Conservation (phyloP, 108 stramenopile species). For the Cyclotella distinguenda region DNA sequence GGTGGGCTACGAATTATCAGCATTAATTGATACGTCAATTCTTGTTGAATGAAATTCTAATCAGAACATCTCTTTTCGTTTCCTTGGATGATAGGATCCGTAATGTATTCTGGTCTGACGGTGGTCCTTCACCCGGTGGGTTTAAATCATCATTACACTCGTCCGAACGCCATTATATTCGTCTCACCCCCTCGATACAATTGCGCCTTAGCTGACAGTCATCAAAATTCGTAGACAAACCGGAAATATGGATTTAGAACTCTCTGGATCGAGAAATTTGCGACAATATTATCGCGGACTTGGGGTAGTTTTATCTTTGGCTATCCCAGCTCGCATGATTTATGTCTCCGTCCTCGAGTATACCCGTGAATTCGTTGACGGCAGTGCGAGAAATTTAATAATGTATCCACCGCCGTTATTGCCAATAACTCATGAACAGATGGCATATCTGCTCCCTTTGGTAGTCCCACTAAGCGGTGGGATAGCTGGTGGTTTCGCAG, state of each 20-base stretch:
- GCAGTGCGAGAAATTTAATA: constrained; percentile 19
- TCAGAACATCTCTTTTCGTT: background rate
- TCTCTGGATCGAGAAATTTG: constrained; percentile 12
- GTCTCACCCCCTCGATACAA: no score
- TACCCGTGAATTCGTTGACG: constrained; percentile 37
- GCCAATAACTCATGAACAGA: constrained; percentile 14
- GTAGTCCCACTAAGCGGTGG: constrained; percentile 49
- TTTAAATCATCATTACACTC: background rate
- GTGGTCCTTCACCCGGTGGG: constrained; percentile 2
- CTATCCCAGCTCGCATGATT: constrained; percentile 49
- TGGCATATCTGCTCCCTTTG: constrained; percentile 24
- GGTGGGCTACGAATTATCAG: constrained; percentile 7
- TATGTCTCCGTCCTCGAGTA: constrained; percentile 49
- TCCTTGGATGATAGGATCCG: constrained; percentile 1
- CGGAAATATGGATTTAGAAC: constrained; percentile 7
- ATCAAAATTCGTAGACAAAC: constrained; percentile 53
- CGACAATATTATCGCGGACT: constrained; percentile 51
- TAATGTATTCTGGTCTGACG: constrained; percentile 9
- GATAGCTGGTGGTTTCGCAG: constrained; percentile 57
- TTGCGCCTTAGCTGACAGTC: constrained; percentile 53
- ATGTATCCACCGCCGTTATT: constrained; percentile 30
- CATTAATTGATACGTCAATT: background rate
- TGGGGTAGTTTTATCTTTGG: constrained; percentile 49
- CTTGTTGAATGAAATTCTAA: background rate
- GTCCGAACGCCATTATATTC: background rate